Conservation (phyloP, 768 basidiomycete genomes). For the Agaricus blazei region DNA sequence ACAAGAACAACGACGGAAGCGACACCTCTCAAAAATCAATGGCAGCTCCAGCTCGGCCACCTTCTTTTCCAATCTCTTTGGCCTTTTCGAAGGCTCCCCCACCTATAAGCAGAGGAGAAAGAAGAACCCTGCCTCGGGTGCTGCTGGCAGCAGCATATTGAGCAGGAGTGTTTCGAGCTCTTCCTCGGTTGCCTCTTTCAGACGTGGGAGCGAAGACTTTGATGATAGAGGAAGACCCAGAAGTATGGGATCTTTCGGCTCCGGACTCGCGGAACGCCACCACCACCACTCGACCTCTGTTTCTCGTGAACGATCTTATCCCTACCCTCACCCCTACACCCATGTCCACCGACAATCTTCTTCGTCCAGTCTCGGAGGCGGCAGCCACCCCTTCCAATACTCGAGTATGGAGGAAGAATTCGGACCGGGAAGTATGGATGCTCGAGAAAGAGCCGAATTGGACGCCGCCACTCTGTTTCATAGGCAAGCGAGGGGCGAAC, state of each 20-base stretch:
- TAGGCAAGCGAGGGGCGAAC: conserved; percentile 56
- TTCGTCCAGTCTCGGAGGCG: conserved; percentile 1
- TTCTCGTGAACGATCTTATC: conserved; percentile 6
- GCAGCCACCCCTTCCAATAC: conserved; percentile 10
- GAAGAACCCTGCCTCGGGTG: conserved; percentile 44
- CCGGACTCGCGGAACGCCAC: conserved; percentile 4
- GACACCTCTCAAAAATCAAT: conserved; percentile 10
- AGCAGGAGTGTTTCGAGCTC: conserved; percentile 6
- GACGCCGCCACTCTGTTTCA: conserved; percentile 66
- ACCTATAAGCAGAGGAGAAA: conserved; percentile 88
- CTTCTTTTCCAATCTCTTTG: conserved; percentile 37
- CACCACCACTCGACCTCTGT: conserved; percentile 6
- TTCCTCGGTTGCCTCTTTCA: conserved; percentile 7
- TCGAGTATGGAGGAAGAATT: conserved; percentile 27
- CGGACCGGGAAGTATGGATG: conserved; percentile 19
- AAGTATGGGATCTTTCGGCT: conserved; percentile 13
- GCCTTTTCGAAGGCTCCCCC: conserved; percentile 76
- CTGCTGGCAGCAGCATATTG: conserved; percentile 10
- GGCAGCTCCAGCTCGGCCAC: background rate
- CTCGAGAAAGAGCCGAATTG: conserved; percentile 21
- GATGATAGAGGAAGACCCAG: conserved; percentile 25
- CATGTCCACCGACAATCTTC: conserved; percentile 11
- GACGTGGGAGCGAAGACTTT: conserved; percentile 23
- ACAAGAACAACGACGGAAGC: conserved; percentile 38
- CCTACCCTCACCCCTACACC: conserved; percentile 5